phyloP scores from a whole-genome alignment of 2,329 filamentous ascomycete species.

The Verticillium zaregamsianum region DNA sequence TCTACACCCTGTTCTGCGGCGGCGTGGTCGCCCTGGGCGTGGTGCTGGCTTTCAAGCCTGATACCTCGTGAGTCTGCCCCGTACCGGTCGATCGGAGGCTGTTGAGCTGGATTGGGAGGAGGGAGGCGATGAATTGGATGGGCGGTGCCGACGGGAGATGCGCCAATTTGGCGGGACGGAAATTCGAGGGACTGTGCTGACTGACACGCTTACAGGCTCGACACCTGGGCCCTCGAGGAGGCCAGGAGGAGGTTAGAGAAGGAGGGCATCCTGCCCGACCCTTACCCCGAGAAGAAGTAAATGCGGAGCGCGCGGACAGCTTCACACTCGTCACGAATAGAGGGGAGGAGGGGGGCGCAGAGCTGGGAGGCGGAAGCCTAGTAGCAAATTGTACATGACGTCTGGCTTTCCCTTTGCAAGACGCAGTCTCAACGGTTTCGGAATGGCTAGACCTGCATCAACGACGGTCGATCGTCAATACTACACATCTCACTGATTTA shows the following conservation, averaged over 20 bases:
- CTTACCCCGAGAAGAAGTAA: conserved; percentile 55
- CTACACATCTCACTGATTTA: not conserved
- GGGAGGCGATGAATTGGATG: not conserved
- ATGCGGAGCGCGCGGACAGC: not conserved
- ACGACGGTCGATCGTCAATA: conserved; percentile 4
- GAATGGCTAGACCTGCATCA: conserved; percentile 11
- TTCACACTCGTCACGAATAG: not conserved
- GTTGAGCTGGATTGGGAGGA: not conserved
- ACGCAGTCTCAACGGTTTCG: conserved; percentile 13
- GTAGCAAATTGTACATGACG: conserved; percentile 26
- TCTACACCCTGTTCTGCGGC: conserved; percentile 81
- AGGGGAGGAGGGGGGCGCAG: conserved; percentile 10
- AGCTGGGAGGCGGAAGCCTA: conserved; percentile 7
- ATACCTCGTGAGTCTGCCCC: conserved; percentile 79
- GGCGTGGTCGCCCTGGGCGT: conserved; percentile 69
- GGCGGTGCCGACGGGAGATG: not conserved
- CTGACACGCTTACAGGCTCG: conserved; percentile 63
- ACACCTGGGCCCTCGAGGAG: conserved; percentile 98
- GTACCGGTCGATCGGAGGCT: not conserved
- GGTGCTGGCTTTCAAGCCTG: conserved; percentile 93
- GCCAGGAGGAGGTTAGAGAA: conserved; percentile 90
- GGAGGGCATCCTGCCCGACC: conserved; percentile 88
- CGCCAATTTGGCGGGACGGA: not conserved
- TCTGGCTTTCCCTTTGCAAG: conserved; percentile 21
- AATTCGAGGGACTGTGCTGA: conserved; percentile 18